A percentile compares a stretch with the other conserved stretches of the same genome.
Evolutionary conservation across 1,284 basidiomycete genomes (phyloP).

Genomic region (Clitocybe nebularis): DNA sequence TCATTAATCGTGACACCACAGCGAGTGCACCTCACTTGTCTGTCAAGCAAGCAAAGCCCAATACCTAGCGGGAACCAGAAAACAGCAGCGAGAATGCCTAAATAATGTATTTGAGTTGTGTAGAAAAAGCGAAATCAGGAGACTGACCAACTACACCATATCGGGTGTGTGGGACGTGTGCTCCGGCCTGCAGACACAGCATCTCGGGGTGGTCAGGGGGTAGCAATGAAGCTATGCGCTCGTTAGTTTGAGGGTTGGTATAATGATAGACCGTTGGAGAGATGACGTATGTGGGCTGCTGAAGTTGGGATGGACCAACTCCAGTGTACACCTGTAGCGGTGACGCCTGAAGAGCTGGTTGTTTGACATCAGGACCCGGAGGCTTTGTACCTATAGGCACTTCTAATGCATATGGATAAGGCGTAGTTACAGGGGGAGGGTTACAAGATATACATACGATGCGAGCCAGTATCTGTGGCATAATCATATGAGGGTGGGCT

Average conservation of each 20-base stretch:
- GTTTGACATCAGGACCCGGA: conserved; percentile 17
- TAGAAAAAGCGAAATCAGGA: neutral
- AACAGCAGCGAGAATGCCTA: conserved; percentile 71
- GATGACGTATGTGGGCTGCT: conserved; percentile 22
- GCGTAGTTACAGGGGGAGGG: neutral
- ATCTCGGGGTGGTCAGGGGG: conserved; percentile 77
- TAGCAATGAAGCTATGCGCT: conserved; percentile 42
- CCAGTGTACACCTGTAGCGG: conserved; percentile 2
- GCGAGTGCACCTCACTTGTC: conserved; percentile 58
- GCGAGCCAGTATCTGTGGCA: conserved; percentile 22
- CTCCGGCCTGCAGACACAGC: conserved; percentile 72
- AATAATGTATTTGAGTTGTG: neutral
- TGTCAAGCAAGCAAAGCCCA: conserved; percentile 69
- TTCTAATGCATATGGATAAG: too few relatives aligned
- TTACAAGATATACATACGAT: conserved; percentile 19
- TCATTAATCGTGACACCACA: conserved; percentile 42
- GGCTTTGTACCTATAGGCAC: neutral
- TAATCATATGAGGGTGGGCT: conserved; percentile 37
- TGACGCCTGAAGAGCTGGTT: conserved; percentile 5
- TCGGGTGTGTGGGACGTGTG: conserved; percentile 54
- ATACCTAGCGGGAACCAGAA: conserved; percentile 82
- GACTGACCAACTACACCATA: conserved; percentile 66
- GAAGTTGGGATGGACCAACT: conserved; percentile 28
- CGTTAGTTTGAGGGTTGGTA: conserved; percentile 38
- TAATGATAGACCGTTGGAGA: conserved; percentile 42